Conservation (phyloP, 129 eudicot genomes). For the Scalesia atractyloides region DNA sequence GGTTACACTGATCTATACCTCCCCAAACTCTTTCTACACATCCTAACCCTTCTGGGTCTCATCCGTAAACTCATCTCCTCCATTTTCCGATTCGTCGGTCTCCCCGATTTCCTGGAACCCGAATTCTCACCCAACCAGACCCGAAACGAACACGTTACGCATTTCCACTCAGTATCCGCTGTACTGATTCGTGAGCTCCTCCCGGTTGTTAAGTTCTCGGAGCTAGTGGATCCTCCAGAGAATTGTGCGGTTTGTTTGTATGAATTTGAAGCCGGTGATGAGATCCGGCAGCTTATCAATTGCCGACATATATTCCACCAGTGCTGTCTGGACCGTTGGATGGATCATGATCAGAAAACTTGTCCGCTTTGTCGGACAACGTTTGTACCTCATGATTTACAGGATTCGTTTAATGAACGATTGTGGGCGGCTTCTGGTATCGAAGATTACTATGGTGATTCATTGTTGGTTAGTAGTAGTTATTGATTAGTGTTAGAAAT, state of each 20-base stretch:
- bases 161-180: slow-evolving; percentile 42
- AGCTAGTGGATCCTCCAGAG: slow-evolving; percentile 36
- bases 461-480: slow-evolving; percentile 31
- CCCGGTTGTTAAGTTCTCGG: slow-evolving; percentile 52
- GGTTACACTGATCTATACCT: slow-evolving; percentile 55
- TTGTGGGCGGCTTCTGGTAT: slow-evolving; percentile 53
- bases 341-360: slow-evolving; percentile 72
- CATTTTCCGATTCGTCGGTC: slow-evolving; percentile 37
- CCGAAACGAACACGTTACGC: slow-evolving; percentile 24
- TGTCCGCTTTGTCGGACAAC: slow-evolving; percentile 72
- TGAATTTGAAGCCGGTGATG: slow-evolving; percentile 54
- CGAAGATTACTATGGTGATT: slow-evolving; percentile 35
- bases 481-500: slow-evolving; percentile 8
- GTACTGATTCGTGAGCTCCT: slow-evolving; percentile 53
- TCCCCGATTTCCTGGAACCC: slow-evolving; percentile 47
- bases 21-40: slow-evolving; percentile 47
- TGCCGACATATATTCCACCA: slow-evolving; percentile 65
- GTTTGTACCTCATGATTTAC: slow-evolving; percentile 42
- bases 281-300: slow-evolving; percentile 54
- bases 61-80: slow-evolving; percentile 39
- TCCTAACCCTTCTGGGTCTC: slow-evolving; percentile 45
- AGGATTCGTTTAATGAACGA: slow-evolving; percentile 53
- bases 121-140: slow-evolving; percentile 35
- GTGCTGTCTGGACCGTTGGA: slow-evolving; percentile 76
- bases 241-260: slow-evolving; percentile 67